phyloP scores from a whole-genome alignment of 2,329 filamentous ascomycete species.

The Penicillium sp. region DNA sequence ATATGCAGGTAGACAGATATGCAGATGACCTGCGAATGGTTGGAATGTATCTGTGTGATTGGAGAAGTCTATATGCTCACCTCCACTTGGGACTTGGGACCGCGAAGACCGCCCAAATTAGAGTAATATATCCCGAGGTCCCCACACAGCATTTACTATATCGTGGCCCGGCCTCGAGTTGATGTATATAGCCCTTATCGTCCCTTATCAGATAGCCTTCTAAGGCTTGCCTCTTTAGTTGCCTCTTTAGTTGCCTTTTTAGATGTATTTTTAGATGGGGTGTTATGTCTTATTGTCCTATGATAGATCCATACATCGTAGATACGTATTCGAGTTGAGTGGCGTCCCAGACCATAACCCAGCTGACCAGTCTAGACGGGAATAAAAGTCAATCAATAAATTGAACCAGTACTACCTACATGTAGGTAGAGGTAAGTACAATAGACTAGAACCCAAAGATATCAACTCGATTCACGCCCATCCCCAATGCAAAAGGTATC shows the following conservation, averaged over 20 bases:
- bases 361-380: background rate
- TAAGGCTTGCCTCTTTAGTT: background rate
- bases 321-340: background rate
- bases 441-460: background rate
- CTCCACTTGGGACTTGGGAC: background rate
- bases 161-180: background rate
- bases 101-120: background rate
- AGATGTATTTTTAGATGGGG: too few relatives aligned
- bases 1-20: background rate
- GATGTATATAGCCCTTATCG: background rate
- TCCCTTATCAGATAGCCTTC: background rate
- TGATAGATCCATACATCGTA: background rate
- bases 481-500: conserved; percentile 10
- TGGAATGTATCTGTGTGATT: background rate
- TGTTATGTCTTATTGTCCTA: background rate
- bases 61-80: background rate
- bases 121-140: background rate
- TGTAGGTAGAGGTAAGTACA: background rate
- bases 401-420: background rate
- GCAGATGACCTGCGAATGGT: background rate
- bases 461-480: conserved; percentile 6
- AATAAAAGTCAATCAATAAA: background rate
- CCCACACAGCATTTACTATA: background rate
- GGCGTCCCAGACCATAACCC: background rate
- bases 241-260: background rate